A percentile compares a stretch with the other conserved stretches of the same genome.
phyloP scores from a whole-genome alignment of 345 rosid species.

The Boechera divaricarpa region DNA sequence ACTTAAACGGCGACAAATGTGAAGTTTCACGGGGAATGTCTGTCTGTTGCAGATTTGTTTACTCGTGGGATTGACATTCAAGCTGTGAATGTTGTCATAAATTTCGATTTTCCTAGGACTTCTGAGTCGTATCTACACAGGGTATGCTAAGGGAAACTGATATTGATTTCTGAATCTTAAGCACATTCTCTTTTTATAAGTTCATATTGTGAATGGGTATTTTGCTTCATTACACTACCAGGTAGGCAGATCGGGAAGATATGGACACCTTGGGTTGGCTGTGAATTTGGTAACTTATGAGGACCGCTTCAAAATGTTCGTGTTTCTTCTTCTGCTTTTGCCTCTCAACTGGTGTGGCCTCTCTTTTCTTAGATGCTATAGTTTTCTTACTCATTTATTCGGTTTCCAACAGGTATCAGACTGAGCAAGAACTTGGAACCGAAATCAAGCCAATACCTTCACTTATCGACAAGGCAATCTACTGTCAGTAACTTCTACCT shows the following conservation, averaged over 20 bases:
- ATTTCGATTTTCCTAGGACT: constrained; percentile 96
- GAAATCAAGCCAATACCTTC: constrained; percentile 99
- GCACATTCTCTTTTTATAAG: neutral
- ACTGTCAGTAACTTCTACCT: constrained; percentile 66
- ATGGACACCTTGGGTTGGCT: constrained; percentile 98
- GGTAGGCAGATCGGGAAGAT: constrained; percentile 99
- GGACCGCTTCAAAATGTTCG: constrained; percentile 96
- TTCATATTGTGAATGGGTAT: constrained; percentile 1
- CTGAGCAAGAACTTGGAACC: constrained; percentile 98
- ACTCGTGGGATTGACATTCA: constrained; percentile 99
- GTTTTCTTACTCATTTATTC: neutral
- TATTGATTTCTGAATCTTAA: constrained; percentile 1
- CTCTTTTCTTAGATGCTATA: neutral
- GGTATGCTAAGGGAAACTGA: constrained; percentile 52
- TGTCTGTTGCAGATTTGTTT: constrained; percentile 73
- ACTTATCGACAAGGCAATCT: constrained; percentile 91
- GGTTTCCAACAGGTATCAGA: constrained; percentile 79
- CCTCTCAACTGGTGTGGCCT: neutral
- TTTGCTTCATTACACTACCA: constrained; percentile 37
- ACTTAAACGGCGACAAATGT: neutral
- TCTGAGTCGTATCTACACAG: constrained; percentile 97
- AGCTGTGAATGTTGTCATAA: constrained; percentile 97
- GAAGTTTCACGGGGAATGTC: neutral
- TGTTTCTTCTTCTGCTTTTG: constrained; percentile 8
- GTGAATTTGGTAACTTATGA: constrained; percentile 98